Evolutionary conservation across 1,139 yeast species (phyloP).

Genomic region (Blastobotrys petasosporus): DNA sequence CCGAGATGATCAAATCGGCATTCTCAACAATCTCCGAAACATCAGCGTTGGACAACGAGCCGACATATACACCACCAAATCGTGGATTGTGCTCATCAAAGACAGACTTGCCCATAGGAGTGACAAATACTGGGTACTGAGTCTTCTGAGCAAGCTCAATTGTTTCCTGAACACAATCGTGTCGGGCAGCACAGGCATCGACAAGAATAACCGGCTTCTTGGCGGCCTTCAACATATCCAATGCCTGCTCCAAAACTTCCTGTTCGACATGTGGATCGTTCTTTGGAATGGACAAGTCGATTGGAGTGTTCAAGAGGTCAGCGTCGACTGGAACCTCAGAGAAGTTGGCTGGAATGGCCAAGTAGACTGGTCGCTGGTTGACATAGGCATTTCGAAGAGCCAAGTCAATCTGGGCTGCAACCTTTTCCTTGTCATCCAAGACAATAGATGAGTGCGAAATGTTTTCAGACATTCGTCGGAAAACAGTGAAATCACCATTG

Average conservation of each 20-base stretch:
- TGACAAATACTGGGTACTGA: constrained; percentile 76
- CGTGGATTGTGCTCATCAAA: constrained; percentile 69
- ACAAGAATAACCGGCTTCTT: constrained; percentile 69
- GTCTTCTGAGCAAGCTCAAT: constrained; percentile 57
- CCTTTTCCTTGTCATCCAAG: constrained; percentile 54
- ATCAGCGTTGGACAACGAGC: constrained; percentile 68
- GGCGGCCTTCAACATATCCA: constrained; percentile 49
- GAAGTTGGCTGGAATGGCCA: constrained; percentile 78
- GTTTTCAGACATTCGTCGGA: constrained; percentile 66
- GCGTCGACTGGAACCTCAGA: constrained; percentile 60
- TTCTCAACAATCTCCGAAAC: constrained; percentile 71
- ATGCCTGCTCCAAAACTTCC: constrained; percentile 59
- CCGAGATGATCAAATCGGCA: constrained; percentile 69
- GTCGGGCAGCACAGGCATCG: constrained; percentile 85
- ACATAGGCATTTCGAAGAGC: constrained; percentile 67
- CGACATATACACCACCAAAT: constrained; percentile 84
- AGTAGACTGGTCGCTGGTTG: constrained; percentile 74
- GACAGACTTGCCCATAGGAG: constrained; percentile 87
- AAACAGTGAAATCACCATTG: constrained; percentile 78
- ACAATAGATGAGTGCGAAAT: constrained; percentile 62
- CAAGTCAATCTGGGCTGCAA: constrained; percentile 66
- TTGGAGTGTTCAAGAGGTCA: constrained; percentile 51
- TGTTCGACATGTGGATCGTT: constrained; percentile 66
- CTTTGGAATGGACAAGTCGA: constrained; percentile 54
- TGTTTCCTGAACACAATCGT: constrained; percentile 59